A percentile compares a stretch with the other conserved stretches of the same genome.
Evolutionary conservation across 2,329 filamentous ascomycete genomes (phyloP).

Genomic region (Fusarium mangiferae): DNA sequence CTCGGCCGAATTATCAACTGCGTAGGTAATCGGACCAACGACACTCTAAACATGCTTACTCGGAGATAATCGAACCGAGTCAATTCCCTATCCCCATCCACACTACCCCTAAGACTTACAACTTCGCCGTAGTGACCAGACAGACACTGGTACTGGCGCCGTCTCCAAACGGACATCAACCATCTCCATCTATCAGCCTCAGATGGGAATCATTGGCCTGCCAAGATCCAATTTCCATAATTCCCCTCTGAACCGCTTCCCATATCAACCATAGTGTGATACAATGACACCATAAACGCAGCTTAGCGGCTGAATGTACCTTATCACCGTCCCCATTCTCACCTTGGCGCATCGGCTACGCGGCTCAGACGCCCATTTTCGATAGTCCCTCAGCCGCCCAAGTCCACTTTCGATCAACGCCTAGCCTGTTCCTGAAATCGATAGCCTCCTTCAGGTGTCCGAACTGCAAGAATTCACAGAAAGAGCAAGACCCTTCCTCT

Average conservation of each 20-base stretch:
- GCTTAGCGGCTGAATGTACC: neutral
- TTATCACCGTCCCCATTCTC: constrained; percentile 1
- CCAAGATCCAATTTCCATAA: constrained; percentile 24
- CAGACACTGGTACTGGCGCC: neutral
- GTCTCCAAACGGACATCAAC: neutral
- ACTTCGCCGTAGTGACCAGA: neutral
- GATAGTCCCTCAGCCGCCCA: constrained; percentile 23
- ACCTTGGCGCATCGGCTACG: constrained; percentile 24
- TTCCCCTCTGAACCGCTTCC: constrained; percentile 5
- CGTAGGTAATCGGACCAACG: neutral
- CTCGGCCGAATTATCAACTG: neutral
- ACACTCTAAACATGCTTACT: neutral
- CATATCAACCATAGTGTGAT: constrained; percentile 1
- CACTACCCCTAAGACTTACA: neutral
- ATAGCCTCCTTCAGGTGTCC: constrained; percentile 11
- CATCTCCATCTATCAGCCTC: neutral
- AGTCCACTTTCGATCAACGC: constrained; percentile 26
- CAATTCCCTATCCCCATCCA: neutral
- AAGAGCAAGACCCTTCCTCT: neutral
- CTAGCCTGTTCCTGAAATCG: constrained; percentile 49
- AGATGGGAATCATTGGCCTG: neutral
- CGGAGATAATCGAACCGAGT: neutral
- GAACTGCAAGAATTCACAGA: constrained; percentile 14
- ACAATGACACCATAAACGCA: constrained; percentile 9
- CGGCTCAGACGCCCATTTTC: constrained; percentile 20